Evolutionary conservation across 1,284 basidiomycete species (phyloP), one percentile per base, ranked within the genome.

Genomic region (Cronartium quercuum): DNA sequence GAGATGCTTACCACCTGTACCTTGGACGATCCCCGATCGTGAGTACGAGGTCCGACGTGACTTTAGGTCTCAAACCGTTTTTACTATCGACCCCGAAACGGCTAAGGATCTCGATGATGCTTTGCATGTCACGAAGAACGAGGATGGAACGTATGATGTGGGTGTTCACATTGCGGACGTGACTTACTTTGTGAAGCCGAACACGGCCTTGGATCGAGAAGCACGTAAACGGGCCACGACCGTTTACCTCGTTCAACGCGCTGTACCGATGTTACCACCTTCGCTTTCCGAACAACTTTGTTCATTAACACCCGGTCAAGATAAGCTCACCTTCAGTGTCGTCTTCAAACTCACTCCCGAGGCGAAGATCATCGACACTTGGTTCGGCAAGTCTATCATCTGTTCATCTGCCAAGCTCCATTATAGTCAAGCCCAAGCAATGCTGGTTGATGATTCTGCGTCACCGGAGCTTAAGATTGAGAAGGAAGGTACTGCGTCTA

Each of bases 131-230:
- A 90, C 90, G 81, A 82, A 84, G 77, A 92, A 93, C 79, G 92
- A 94, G 21, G 91, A 96, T 81, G 94, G 93, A 24, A 92, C 90
- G 7, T 93, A 88, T 81, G 91, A 93, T 68, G 87, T 99, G 66
- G 92, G 92, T 75, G 88, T 98, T 12, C 96, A 98, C 81, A 88
- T 98, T 78, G 91, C 94, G 24, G 96, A 99, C 82, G 94, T 98
- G 0, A 91, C 94, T 1, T 90, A 91, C 85, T 98, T 98, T 83
- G 83, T 83, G 80, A 78, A 80, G 80, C 77, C 75, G 35, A 96
- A 96, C 82, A 96, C 92, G 7, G 91, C 94, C 18, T 85, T 99
- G 78, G 96, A 99, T 81, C 92, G 96, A 42, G 96, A 99, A 83
- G 96, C 96, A 65, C 88, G 93, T 79, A 98, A 97, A 84, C 88